A percentile compares a stretch with the other conserved stretches of the same genome.
Evolutionary conservation across 129 eudicot species (phyloP).

Genomic region (Artemisia annua): DNA sequence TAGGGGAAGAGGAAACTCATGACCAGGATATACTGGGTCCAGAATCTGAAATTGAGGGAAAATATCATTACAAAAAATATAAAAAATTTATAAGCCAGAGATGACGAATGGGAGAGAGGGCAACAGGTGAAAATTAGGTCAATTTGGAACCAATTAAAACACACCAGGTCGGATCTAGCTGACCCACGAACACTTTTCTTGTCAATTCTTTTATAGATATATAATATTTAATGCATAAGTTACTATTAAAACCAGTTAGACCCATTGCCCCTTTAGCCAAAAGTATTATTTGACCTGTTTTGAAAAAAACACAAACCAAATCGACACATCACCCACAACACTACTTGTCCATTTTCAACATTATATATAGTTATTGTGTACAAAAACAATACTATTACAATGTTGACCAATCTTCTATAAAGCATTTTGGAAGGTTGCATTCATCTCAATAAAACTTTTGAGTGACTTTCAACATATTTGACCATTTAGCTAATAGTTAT

Average conservation of each 20-base stretch:
- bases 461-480: not conserved
- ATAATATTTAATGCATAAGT: not conserved
- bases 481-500: not conserved
- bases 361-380: no score
- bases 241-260: not conserved
- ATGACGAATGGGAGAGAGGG: no score
- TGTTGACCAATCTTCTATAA: no score
- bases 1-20: conserved; percentile 93
- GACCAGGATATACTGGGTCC: conserved; percentile 92
- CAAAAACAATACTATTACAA: no score
- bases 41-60: conserved; percentile 52
- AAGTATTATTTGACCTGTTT: no score
- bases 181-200: not conserved
- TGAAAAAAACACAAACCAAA: no score
- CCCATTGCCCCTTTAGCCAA: no score
- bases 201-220: not conserved
- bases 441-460: not conserved
- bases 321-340: no score
- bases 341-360: no score
- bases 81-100: no score
- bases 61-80: not conserved
- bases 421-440: not conserved
- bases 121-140: no score
- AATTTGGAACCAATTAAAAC: no score
- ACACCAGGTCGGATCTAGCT: not conserved